A percentile compares a stretch with the other conserved stretches of the same genome.
Evolutionary conservation across 192 early-diverging fungal genomes (phyloP).

Genomic region (Funneliformis geosporum): DNA sequence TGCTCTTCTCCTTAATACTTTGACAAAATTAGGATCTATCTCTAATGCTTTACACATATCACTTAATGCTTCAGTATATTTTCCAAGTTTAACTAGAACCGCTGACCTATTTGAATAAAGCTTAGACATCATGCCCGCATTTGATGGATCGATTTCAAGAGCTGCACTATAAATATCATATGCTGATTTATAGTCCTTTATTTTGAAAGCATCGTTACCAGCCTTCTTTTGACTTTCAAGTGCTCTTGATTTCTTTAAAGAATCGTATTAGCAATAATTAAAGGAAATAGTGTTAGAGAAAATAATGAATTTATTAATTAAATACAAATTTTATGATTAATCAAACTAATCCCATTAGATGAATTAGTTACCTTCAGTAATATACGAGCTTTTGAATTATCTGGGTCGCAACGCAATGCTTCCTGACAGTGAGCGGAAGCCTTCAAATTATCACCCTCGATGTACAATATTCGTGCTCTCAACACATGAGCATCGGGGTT

Average conservation of each 20-base stretch:
- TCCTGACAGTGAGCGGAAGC: slow-evolving; percentile 54
- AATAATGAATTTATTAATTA: background rate
- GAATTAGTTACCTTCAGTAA: slow-evolving; percentile 44
- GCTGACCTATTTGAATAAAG: slow-evolving; percentile 78
- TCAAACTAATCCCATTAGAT: too few species aligned
- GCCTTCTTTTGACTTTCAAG: slow-evolving; percentile 68
- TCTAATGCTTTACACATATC: slow-evolving; percentile 72
- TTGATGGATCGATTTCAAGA: slow-evolving; percentile 66
- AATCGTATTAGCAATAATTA: background rate
- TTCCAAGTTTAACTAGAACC: slow-evolving; percentile 64
- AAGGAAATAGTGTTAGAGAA: background rate
- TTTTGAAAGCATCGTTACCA: slow-evolving; percentile 76
- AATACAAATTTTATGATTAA: too few species aligned
- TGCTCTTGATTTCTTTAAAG: slow-evolving; percentile 55
- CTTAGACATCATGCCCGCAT: slow-evolving; percentile 63
- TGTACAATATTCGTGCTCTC: slow-evolving; percentile 67
- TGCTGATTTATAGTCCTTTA: slow-evolving; percentile 57
- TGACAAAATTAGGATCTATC: slow-evolving; percentile 62
- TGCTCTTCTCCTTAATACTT: slow-evolving; percentile 77
- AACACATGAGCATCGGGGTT: slow-evolving; percentile 72
- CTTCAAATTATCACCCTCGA: slow-evolving; percentile 65
- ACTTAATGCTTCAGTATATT: slow-evolving; percentile 54
- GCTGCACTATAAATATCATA: slow-evolving; percentile 68
- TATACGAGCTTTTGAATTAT: slow-evolving; percentile 65
- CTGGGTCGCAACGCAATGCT: slow-evolving; percentile 77